Percentiles rank a stretch among this genome's conserved stretches.
These are phyloP conservation scores for Neopestalotiopsis clavispora DNA, from an alignment of 2,329 filamentous ascomycete species.

Conservation along the genomic window DNA sequence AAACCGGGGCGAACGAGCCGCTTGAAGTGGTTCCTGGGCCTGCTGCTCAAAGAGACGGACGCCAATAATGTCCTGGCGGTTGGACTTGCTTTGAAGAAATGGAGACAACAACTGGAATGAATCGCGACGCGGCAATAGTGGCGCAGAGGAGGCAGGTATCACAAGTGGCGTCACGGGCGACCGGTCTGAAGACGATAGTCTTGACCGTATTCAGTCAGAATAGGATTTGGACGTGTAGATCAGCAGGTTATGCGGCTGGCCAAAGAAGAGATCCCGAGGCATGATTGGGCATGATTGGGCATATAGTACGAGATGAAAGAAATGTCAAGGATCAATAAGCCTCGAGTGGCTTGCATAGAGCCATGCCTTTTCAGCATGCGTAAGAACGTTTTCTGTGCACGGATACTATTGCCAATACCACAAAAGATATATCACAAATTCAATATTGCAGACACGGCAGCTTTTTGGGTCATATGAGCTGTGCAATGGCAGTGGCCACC, in stretches of 20 bases:
- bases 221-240: neutral
- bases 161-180: neutral
- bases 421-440: conserved; percentile 18
- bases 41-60: conserved; percentile 34
- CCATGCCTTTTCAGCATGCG: neutral
- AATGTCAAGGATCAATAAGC: neutral
- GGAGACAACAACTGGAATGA: conserved; percentile 21
- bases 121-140: neutral
- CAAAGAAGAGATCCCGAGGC: neutral
- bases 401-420: neutral
- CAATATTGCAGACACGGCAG: conserved; percentile 15
- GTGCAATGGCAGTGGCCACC: conserved; percentile 18
- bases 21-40: conserved; percentile 39
- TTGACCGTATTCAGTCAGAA: neutral
- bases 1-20: conserved; percentile 39
- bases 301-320: neutral
- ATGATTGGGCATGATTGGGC: neutral
- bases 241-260: neutral
- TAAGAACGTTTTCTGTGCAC: neutral
- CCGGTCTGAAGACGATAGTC: conserved; percentile 2
- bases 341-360: neutral
- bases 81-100: conserved; percentile 23
- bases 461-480: conserved; percentile 12
- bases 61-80: conserved; percentile 30
- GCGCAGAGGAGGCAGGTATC: neutral